These are phyloP conservation scores for Myxozyma sirexii DNA, from an alignment of 805 yeast genomes.

Conservation along the genomic window DNA sequence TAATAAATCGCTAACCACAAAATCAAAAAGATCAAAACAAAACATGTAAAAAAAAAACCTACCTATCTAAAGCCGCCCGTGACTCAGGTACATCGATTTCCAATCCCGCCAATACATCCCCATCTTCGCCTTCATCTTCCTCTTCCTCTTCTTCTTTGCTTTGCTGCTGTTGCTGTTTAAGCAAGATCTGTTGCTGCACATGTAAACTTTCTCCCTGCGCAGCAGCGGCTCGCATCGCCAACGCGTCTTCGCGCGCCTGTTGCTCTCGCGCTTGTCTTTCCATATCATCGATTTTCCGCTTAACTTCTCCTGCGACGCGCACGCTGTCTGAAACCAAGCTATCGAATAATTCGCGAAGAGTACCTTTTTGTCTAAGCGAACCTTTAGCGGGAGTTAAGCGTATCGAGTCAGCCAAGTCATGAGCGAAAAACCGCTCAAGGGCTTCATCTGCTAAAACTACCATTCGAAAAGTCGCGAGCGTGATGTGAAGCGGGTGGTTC, in stretches of 20 bases:
- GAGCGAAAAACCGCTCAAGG: slow-evolving; percentile 78
- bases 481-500: slow-evolving; percentile 68
- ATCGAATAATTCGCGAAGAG: slow-evolving; percentile 82
- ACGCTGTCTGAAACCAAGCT: slow-evolving; percentile 90
- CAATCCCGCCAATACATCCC: slow-evolving; percentile 53
- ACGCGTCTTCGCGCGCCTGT: slow-evolving; percentile 38
- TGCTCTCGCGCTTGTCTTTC: slow-evolving; percentile 41
- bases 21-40: too few species aligned
- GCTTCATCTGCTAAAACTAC: slow-evolving; percentile 92
- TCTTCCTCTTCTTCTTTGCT: background rate
- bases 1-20: background rate
- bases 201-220: slow-evolving; percentile 6
- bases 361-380: slow-evolving; percentile 33
- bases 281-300: slow-evolving; percentile 74
- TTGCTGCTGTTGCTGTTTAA: slow-evolving; percentile 1
- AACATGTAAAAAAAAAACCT: too few species aligned
- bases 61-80: background rate
- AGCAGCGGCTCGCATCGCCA: slow-evolving; percentile 12
- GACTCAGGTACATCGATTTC: slow-evolving; percentile 49
- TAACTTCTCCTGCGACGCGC: slow-evolving; percentile 85
- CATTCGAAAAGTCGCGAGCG: slow-evolving; percentile 90
- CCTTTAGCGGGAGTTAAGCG: slow-evolving; percentile 31
- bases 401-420: slow-evolving; percentile 39
- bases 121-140: slow-evolving; percentile 36
- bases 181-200: slow-evolving; percentile 6